phyloP scores from a whole-genome alignment of 2,329 filamentous ascomycete genomes.

The Emmonsiellopsis sp. region DNA sequence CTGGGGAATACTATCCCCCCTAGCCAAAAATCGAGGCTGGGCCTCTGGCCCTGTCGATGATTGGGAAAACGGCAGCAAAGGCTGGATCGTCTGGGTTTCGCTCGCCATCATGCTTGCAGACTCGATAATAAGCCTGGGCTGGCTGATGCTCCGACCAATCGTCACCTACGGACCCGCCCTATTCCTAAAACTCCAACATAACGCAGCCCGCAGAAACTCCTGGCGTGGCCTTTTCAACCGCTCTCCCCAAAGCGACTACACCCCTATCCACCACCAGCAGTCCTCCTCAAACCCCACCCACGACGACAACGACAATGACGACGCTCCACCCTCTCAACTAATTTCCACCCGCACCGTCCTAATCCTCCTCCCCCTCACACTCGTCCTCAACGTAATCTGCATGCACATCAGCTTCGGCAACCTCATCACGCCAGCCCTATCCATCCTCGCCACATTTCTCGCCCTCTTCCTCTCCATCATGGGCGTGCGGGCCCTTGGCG shows the following conservation, averaged over 20 bases:
- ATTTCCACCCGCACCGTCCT: slow-evolving; percentile 63
- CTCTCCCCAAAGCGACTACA: slow-evolving; percentile 11
- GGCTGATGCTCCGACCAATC: slow-evolving; percentile 60
- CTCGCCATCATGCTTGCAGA: slow-evolving; percentile 95
- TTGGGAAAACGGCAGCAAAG: slow-evolving; percentile 90
- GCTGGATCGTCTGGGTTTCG: slow-evolving; percentile 97
- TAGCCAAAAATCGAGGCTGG: slow-evolving; percentile 81
- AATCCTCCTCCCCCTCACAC: slow-evolving; percentile 66
- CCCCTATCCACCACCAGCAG: not conserved
- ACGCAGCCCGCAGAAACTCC: slow-evolving; percentile 18
- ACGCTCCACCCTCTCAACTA: slow-evolving; percentile 76
- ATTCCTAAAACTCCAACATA: slow-evolving; percentile 21
- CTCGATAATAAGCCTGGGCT: slow-evolving; percentile 76
- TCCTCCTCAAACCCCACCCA: slow-evolving; percentile 2
- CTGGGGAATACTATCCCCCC: slow-evolving; percentile 82
- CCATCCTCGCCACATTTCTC: slow-evolving; percentile 69
- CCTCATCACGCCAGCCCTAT: slow-evolving; percentile 70
- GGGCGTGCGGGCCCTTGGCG: slow-evolving; percentile 56
- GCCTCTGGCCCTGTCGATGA: slow-evolving; percentile 77
- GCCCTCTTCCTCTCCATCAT: slow-evolving; percentile 61
- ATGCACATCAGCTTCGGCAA: slow-evolving; percentile 77
- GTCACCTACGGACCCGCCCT: slow-evolving; percentile 39
- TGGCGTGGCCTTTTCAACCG: slow-evolving; percentile 15
- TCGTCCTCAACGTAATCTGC: slow-evolving; percentile 69
- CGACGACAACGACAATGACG: slow-evolving; percentile 49